phyloP scores from a whole-genome alignment of 2,329 filamentous ascomycete species.

The Ophiostoma australiae region DNA sequence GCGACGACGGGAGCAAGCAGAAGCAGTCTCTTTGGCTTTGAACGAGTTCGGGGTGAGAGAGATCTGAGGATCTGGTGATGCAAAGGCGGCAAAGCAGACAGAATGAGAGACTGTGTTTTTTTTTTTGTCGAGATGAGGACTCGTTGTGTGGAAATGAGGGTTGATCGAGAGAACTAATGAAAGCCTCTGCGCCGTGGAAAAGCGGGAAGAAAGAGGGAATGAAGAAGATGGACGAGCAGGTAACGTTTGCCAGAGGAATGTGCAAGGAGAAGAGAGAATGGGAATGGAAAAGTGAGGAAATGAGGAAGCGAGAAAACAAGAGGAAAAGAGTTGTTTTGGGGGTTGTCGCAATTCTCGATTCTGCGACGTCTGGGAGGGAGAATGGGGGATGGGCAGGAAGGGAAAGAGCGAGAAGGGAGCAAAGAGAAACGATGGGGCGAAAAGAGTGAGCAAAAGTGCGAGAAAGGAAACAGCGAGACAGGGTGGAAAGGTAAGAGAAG shows the following conservation, averaged over 20 bases:
- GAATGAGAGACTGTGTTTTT: neutral
- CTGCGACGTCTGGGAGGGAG: constrained; percentile 24
- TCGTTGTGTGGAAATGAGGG: neutral
- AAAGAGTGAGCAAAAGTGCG: neutral
- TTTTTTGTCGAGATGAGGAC: neutral
- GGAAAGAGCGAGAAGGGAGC: neutral
- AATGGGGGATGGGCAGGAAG: constrained; percentile 15
- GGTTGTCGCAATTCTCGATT: constrained; percentile 21
- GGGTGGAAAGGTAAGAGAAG: neutral
- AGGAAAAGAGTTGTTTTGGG: constrained; percentile 18
- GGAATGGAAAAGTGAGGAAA: neutral
- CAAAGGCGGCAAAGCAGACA: neutral
- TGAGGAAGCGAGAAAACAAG: neutral
- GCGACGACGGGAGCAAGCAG: constrained; percentile 24
- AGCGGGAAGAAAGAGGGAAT: constrained; percentile 22
- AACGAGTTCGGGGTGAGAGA: constrained; percentile 1
- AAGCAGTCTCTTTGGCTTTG: neutral
- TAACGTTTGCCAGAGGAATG: constrained; percentile 13
- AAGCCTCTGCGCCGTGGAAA: constrained; percentile 34
- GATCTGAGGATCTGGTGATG: neutral
- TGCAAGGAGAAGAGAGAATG: constrained; percentile 13
- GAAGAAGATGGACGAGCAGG: constrained; percentile 26
- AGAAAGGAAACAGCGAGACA: constrained; percentile 18
- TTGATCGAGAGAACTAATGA: constrained; percentile 46
- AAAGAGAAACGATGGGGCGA: neutral